Conservation (phyloP, 2,329 filamentous ascomycete genomes). For the Stagonosporopsis chrysanthemi region DNA sequence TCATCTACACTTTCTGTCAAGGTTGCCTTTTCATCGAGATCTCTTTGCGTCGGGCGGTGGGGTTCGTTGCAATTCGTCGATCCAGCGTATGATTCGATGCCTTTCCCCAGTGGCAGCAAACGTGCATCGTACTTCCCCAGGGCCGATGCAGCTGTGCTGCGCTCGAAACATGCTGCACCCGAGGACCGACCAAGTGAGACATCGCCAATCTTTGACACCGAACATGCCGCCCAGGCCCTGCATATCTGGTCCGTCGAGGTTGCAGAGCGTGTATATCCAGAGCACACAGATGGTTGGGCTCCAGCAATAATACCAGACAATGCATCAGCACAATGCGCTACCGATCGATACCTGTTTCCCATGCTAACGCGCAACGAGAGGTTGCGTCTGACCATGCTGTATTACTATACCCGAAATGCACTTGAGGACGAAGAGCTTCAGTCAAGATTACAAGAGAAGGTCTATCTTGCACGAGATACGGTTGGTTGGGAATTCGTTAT, state of each 20-base stretch:
- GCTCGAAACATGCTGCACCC: conserved; percentile 28
- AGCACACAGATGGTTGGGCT: conserved; percentile 21
- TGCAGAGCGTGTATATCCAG: conserved; percentile 29
- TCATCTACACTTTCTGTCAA: not conserved
- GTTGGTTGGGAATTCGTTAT: conserved; percentile 58
- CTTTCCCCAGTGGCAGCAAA: conserved; percentile 9
- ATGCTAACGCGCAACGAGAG: conserved; percentile 48
- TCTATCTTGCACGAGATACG: conserved; percentile 51
- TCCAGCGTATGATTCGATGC: conserved; percentile 21
- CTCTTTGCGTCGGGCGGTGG: conserved; percentile 10
- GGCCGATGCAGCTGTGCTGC: conserved; percentile 36
- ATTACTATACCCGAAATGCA: conserved; percentile 55
- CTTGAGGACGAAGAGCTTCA: conserved; percentile 53
- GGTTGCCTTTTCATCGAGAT: not conserved
- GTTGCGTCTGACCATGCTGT: conserved; percentile 51
- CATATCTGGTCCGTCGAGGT: conserved; percentile 25
- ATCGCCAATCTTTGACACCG: conserved; percentile 34
- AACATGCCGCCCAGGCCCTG: conserved; percentile 29
- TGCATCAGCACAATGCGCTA: conserved; percentile 19
- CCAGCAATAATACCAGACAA: conserved; percentile 30
- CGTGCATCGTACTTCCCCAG: conserved; percentile 37
- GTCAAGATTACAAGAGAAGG: conserved; percentile 53
- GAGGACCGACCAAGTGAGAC: conserved; percentile 30
- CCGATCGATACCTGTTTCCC: conserved; percentile 47
- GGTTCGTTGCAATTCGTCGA: not conserved